Percentiles rank a stretch among this genome's conserved stretches.
Conservation (phyloP, 441 rosid species). For the Euphorbia celastroides region DNA sequence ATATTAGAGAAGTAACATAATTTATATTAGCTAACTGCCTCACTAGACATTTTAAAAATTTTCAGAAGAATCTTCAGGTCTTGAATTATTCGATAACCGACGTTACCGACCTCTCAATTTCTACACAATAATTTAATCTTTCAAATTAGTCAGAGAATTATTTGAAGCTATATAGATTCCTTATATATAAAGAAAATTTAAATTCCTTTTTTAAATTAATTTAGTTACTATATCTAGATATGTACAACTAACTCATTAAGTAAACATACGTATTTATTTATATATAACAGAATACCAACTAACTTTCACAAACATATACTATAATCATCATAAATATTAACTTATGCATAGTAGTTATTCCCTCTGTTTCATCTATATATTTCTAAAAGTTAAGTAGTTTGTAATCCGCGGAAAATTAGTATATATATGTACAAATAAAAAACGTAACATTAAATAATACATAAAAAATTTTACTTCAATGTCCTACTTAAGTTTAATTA, state of each 20-base stretch:
- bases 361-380: background rate
- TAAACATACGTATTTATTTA: background rate
- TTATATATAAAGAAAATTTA: background rate
- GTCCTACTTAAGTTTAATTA: too few relatives aligned
- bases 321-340: background rate
- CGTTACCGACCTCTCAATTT: constrained; percentile 17
- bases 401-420: too few relatives aligned
- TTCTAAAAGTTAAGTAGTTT: too few relatives aligned
- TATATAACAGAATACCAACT: background rate
- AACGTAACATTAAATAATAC: too few relatives aligned
- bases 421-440: too few relatives aligned
- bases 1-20: background rate
- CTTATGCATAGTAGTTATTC: background rate
- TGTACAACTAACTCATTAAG: background rate
- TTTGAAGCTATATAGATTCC: constrained; percentile 5
- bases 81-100: constrained; percentile 14
- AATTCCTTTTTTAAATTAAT: background rate
- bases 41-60: background rate
- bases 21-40: constrained; percentile 16
- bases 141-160: constrained; percentile 17
- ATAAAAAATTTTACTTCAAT: too few relatives aligned
- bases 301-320: background rate
- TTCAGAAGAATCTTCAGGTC: constrained; percentile 7
- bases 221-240: background rate
- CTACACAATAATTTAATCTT: background rate